Evolutionary conservation across 1,284 basidiomycete genomes (phyloP).

Genomic region (Flammula alnicola): DNA sequence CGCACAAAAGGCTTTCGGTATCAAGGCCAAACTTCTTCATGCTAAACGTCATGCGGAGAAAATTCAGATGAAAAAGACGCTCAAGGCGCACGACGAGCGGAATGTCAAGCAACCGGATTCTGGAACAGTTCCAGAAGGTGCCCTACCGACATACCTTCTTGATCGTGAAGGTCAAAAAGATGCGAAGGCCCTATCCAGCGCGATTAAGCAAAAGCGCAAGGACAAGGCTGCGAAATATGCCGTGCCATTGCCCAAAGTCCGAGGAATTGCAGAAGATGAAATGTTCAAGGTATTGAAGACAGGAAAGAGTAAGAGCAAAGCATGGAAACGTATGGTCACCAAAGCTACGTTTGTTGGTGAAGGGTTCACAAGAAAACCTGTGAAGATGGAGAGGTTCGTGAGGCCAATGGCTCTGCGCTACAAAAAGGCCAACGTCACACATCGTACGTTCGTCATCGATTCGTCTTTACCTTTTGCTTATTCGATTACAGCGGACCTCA

Average conservation of each 20-base stretch:
- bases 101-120: slow-evolving; percentile 95
- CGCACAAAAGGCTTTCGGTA: slow-evolving; percentile 94
- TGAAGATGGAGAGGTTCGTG: slow-evolving; percentile 99
- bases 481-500: slow-evolving; percentile 78
- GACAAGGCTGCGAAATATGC: slow-evolving; percentile 99
- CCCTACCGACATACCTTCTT: slow-evolving; percentile 92
- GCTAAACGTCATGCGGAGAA: slow-evolving; percentile 97
- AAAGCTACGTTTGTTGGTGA: slow-evolving; percentile 99
- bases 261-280: slow-evolving; percentile 99
- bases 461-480: neutral
- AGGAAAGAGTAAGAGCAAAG: slow-evolving; percentile 95
- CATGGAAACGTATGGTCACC: slow-evolving; percentile 99
- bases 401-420: slow-evolving; percentile 97
- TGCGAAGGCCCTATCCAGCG: slow-evolving; percentile 95
- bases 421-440: slow-evolving; percentile 99
- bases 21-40: slow-evolving; percentile 98
- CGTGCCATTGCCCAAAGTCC: slow-evolving; percentile 95
- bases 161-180: slow-evolving; percentile 98
- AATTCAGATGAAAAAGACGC: slow-evolving; percentile 98
- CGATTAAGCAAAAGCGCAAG: slow-evolving; percentile 98
- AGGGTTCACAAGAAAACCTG: slow-evolving; percentile 97
- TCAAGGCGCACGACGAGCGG: slow-evolving; percentile 98
- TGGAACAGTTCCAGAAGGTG: slow-evolving; percentile 82
- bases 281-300: slow-evolving; percentile 99
- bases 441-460: slow-evolving; percentile 68